phyloP scores from a whole-genome alignment of 192 early-diverging fungal genomes.

The Radiomyces spectabilis region DNA sequence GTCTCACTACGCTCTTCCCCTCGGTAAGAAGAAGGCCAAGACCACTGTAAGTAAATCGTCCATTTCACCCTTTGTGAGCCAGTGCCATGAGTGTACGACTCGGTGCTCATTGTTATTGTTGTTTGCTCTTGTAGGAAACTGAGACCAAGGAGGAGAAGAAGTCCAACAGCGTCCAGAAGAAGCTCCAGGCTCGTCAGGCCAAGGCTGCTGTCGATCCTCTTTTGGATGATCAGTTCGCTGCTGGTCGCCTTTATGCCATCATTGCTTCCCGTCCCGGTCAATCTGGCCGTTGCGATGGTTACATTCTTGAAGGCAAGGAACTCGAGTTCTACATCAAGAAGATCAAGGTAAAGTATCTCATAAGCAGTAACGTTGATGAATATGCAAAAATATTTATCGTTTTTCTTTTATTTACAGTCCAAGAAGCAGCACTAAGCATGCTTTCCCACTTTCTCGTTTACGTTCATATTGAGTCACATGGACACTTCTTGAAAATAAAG shows the following conservation, averaged over 20 bases:
- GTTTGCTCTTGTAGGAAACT: conserved; percentile 33
- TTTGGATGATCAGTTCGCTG: conserved; percentile 90
- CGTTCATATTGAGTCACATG: no score
- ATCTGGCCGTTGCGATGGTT: conserved; percentile 95
- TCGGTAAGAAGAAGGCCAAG: conserved; percentile 79
- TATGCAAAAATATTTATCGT: background rate
- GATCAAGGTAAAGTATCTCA: conserved; percentile 59
- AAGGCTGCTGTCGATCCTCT: conserved; percentile 77
- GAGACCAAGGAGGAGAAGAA: conserved; percentile 72
- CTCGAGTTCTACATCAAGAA: conserved; percentile 96
- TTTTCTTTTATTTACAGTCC: conserved; percentile 12
- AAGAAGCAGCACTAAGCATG: no score
- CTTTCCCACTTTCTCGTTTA: no score
- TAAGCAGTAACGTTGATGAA: background rate
- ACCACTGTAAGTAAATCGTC: conserved; percentile 1
- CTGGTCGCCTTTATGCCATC: conserved; percentile 90
- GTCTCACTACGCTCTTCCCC: conserved; percentile 84
- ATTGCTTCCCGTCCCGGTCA: conserved; percentile 96
- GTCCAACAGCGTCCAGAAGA: conserved; percentile 87
- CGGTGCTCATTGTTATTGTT: background rate
- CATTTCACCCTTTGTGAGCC: no score
- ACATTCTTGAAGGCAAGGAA: conserved; percentile 99
- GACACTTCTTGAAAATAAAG: no score
- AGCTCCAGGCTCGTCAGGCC: conserved; percentile 79
- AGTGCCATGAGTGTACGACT: conserved; percentile 1